Percentiles rank a stretch among this genome's conserved stretches.
phyloP scores from a whole-genome alignment of 2,329 filamentous ascomycete species.

The Coniosporium tulheliwenetii region DNA sequence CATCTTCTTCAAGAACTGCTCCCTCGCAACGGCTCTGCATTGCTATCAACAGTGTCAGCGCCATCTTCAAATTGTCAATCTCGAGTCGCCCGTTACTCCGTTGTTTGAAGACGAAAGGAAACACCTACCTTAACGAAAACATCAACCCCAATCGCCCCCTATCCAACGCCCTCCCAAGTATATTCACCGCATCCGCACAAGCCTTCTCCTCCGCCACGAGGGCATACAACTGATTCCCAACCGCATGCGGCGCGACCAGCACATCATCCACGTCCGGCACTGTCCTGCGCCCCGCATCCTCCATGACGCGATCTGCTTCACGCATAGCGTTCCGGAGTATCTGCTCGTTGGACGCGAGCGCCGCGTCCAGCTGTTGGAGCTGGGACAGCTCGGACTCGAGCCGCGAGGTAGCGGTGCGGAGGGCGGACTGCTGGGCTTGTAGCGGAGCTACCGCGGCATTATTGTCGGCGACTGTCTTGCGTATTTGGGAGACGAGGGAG shows the following conservation, averaged over 20 bases:
- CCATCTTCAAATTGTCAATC: too few relatives aligned
- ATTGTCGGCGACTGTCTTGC: slow-evolving; percentile 55
- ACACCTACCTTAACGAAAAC: slow-evolving; percentile 55
- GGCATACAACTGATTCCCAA: slow-evolving; percentile 82
- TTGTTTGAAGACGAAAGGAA: background rate
- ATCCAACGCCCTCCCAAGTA: slow-evolving; percentile 60
- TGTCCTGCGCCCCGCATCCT: slow-evolving; percentile 50
- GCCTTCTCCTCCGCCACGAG: slow-evolving; percentile 79
- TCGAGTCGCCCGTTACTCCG: slow-evolving; percentile 1
- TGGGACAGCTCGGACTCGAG: slow-evolving; percentile 61
- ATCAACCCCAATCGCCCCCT: slow-evolving; percentile 50
- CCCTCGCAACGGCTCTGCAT: slow-evolving; percentile 56
- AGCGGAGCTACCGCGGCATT: slow-evolving; percentile 59
- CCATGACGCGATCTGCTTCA: slow-evolving; percentile 65
- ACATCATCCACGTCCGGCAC: slow-evolving; percentile 77
- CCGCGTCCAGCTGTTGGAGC: slow-evolving; percentile 52
- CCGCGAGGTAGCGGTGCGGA: slow-evolving; percentile 51
- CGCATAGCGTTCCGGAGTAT: slow-evolving; percentile 64
- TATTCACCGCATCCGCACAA: slow-evolving; percentile 77
- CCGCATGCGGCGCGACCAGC: slow-evolving; percentile 83
- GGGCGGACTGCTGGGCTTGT: slow-evolving; percentile 61
- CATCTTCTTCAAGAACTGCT: slow-evolving; percentile 75
- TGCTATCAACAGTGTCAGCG: slow-evolving; percentile 16
- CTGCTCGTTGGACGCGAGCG: slow-evolving; percentile 60
- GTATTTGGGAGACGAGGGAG: slow-evolving; percentile 52